Evolutionary conservation across 2,329 filamentous ascomycete species (phyloP).

Genomic region (Chaetomium strumarium): DNA sequence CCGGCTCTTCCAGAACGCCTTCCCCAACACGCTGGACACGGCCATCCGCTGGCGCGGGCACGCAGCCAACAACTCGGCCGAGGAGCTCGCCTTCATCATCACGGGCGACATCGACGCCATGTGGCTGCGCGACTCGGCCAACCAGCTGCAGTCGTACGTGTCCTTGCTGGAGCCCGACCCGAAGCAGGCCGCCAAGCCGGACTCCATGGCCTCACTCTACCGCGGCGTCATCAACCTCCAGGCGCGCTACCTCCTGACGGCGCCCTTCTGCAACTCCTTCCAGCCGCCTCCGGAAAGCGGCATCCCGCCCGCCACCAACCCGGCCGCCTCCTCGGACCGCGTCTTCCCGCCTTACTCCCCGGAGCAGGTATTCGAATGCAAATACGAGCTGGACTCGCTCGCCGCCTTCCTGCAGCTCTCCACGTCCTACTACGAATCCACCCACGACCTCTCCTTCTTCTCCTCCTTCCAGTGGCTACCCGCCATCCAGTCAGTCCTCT

Average conservation of each 20-base stretch:
- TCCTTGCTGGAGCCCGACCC: constrained; percentile 45
- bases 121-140: constrained; percentile 39
- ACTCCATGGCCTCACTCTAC: constrained; percentile 62
- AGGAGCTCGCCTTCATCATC: constrained; percentile 58
- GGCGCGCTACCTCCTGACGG: constrained; percentile 60
- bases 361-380: constrained; percentile 81
- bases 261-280: constrained; percentile 91
- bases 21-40: constrained; percentile 70
- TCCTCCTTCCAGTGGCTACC: constrained; percentile 63
- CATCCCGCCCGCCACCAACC: constrained; percentile 51
- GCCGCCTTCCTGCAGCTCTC: constrained; percentile 79
- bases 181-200: constrained; percentile 26
- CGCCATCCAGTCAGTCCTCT: constrained; percentile 64
- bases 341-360: constrained; percentile 60
- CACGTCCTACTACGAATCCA: constrained; percentile 72
- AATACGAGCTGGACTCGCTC: constrained; percentile 89
- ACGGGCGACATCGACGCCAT: constrained; percentile 48
- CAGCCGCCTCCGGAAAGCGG: constrained; percentile 76
- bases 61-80: constrained; percentile 48
- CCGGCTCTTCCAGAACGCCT: constrained; percentile 65
- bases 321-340: constrained; percentile 54
- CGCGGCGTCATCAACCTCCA: constrained; percentile 73
- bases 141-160: constrained; percentile 71
- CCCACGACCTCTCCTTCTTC: constrained; percentile 68
- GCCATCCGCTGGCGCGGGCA: constrained; percentile 63